These are phyloP conservation scores for Alternaria sp. DNA, from an alignment of 2,329 filamentous ascomycete genomes.

Conservation along the genomic window DNA sequence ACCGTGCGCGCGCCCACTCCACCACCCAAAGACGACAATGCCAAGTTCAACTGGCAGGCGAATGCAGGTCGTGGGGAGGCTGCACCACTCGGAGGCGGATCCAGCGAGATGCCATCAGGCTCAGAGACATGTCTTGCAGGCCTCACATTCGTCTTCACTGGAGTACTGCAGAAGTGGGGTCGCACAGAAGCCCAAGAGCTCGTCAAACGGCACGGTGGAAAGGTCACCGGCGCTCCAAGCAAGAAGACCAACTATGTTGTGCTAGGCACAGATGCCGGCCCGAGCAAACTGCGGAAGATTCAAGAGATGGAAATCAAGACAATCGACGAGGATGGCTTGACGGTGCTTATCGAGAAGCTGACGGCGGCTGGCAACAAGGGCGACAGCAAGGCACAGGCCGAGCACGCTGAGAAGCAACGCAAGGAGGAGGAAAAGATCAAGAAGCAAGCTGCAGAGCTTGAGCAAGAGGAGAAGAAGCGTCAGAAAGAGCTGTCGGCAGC, in stretches of 20 bases:
- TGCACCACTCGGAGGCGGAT: constrained; percentile 67
- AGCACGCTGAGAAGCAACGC: constrained; percentile 82
- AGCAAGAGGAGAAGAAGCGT: constrained; percentile 83
- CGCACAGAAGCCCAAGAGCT: constrained; percentile 85
- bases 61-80: constrained; percentile 65
- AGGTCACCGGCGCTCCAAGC: constrained; percentile 83
- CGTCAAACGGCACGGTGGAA: constrained; percentile 93
- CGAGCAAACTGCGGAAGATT: constrained; percentile 90
- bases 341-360: constrained; percentile 79
- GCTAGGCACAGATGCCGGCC: constrained; percentile 87
- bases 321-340: constrained; percentile 91
- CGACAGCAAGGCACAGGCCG: constrained; percentile 84
- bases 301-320: constrained; percentile 80
- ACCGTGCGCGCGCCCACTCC: constrained; percentile 84
- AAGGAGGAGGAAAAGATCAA: constrained; percentile 84
- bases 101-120: constrained; percentile 76
- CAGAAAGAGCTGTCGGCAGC: constrained; percentile 55
- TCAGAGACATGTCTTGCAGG: constrained; percentile 89
- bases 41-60: constrained; percentile 79
- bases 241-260: constrained; percentile 95
- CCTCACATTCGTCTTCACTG: constrained; percentile 93
- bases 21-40: constrained; percentile 69
- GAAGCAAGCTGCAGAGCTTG: constrained; percentile 83
- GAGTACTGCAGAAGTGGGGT: constrained; percentile 78
- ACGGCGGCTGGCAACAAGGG: constrained; percentile 79